Conservation (phyloP, 768 basidiomycete species). For the Amanita fuliginea region DNA sequence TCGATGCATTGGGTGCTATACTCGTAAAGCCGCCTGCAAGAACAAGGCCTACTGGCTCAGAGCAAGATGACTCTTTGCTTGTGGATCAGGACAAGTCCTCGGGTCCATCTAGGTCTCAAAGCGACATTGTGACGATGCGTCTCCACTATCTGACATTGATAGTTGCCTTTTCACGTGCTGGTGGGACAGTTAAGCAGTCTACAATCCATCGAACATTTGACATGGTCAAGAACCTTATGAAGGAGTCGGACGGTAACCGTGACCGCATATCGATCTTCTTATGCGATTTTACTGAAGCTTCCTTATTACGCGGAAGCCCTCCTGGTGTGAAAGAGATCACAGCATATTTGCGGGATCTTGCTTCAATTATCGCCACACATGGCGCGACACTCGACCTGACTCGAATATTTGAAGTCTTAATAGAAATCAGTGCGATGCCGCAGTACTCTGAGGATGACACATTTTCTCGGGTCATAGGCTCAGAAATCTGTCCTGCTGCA, state of each 20-base stretch:
- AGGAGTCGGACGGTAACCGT: constrained; percentile 31
- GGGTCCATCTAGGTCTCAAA: constrained; percentile 35
- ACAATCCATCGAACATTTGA: constrained; percentile 38
- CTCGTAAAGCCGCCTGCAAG: constrained; percentile 34
- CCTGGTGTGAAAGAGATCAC: constrained; percentile 38
- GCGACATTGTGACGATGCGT: constrained; percentile 48
- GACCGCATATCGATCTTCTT: constrained; percentile 41
- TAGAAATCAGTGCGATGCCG: constrained; percentile 30
- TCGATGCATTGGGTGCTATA: constrained; percentile 53
- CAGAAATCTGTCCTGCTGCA: constrained; percentile 33
- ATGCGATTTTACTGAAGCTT: constrained; percentile 34
- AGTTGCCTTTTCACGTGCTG: constrained; percentile 34
- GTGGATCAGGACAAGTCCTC: constrained; percentile 20
- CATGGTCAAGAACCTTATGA: constrained; percentile 43
- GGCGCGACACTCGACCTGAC: constrained; percentile 43
- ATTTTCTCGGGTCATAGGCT: constrained; percentile 37
- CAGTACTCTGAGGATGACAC: constrained; percentile 37
- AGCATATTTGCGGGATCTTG: constrained; percentile 41
- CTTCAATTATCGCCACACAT: constrained; percentile 43
- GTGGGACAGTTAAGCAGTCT: constrained; percentile 34
- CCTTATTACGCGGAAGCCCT: constrained; percentile 35
- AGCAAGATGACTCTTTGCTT: constrained; percentile 11
- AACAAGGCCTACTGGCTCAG: constrained; percentile 30
- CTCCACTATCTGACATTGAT: constrained; percentile 54
- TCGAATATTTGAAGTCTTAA: constrained; percentile 41